These are phyloP conservation scores for Colletotrichum ledebouriae DNA, from an alignment of 2,329 filamentous ascomycete species.

Conservation along the genomic window DNA sequence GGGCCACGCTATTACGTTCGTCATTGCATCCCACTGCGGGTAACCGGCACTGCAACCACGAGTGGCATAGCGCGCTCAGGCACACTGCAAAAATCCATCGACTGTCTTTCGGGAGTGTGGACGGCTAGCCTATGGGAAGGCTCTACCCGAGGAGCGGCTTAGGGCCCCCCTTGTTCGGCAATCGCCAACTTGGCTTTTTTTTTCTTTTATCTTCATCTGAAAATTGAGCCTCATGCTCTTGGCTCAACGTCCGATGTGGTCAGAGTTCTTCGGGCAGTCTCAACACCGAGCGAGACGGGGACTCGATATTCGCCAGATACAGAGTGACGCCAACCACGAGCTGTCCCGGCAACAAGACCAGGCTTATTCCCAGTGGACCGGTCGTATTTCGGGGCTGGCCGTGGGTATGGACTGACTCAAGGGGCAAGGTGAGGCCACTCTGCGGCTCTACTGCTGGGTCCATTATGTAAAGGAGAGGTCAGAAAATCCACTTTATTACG, in stretches of 20 bases:
- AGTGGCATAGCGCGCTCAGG: conserved; percentile 26
- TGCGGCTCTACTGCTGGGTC: conserved; percentile 39
- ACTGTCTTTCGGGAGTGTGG: background rate
- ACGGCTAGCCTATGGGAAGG: conserved; percentile 22
- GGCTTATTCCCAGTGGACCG: conserved; percentile 27
- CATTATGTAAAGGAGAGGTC: conserved; percentile 38
- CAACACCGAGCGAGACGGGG: background rate
- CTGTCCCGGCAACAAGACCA: background rate
- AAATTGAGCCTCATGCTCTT: conserved; percentile 39
- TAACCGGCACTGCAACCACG: conserved; percentile 18
- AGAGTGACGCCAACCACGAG: background rate
- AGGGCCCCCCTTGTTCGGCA: conserved; percentile 35
- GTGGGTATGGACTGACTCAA: conserved; percentile 40
- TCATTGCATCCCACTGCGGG: conserved; percentile 22
- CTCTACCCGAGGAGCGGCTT: conserved; percentile 5
- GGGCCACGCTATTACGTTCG: conserved; percentile 35
- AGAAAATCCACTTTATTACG: conserved; percentile 42
- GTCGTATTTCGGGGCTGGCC: conserved; percentile 40
- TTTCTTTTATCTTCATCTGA: background rate
- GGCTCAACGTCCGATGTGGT: conserved; percentile 35
- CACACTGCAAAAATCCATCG: conserved; percentile 14
- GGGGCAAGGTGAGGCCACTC: conserved; percentile 37
- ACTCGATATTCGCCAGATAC: background rate
- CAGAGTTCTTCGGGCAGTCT: conserved; percentile 1
- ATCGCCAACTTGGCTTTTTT: conserved; percentile 32